Evolutionary conservation across 768 basidiomycete species (phyloP), one percentile per base, ranked within the genome.

Genomic region (Saitozyma podzolica): DNA sequence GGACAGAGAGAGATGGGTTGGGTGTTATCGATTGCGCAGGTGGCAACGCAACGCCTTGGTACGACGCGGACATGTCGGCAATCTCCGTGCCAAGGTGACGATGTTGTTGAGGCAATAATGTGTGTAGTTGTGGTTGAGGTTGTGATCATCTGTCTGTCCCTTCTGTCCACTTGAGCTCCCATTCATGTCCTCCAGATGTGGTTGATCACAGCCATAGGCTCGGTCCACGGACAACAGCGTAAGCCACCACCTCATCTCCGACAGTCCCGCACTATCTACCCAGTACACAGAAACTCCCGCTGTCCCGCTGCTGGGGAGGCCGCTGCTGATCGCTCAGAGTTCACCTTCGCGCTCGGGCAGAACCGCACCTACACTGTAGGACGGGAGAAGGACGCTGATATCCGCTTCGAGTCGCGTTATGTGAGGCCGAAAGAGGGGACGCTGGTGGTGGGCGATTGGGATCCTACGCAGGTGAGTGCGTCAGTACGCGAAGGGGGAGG

Each of bases 341-440:
- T 73, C 64, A 66, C 74, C n/a, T 73, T 71, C 51, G 69, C 55
- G 13, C 63, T 76, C 19, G 65, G 70, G 51, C 69, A 69, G 56
- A 62, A 65, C 19, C 63, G 62, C 19, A 57, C 57, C 29, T 76
- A 76, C 48, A 61, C 59, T 3, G 55, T 76, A 11, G 75, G 75
- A 6, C 58, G 70, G 41, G 67, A 66, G 11, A 60, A 66, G 20
- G 50, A 52, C 10, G 69, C 68, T 42, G 66, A 72, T 55, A 72
- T 76, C 48, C 39, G 53, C 11, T 67, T 72, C 43, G 66, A 68
- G 19, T 59, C 49, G 45, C 59, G 37, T 9, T 42, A 59, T n/a
- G 59, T 76, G 14, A 61, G 65, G 49, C 60, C 59, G 7, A 66
- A 42, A 45, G 73, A 72, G 50, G 72, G 72, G 11, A 62, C 54